A percentile compares a stretch with the other conserved stretches of the same genome.
Evolutionary conservation across 2,329 filamentous ascomycete genomes (phyloP).

Genomic region (Didymella glomerata): DNA sequence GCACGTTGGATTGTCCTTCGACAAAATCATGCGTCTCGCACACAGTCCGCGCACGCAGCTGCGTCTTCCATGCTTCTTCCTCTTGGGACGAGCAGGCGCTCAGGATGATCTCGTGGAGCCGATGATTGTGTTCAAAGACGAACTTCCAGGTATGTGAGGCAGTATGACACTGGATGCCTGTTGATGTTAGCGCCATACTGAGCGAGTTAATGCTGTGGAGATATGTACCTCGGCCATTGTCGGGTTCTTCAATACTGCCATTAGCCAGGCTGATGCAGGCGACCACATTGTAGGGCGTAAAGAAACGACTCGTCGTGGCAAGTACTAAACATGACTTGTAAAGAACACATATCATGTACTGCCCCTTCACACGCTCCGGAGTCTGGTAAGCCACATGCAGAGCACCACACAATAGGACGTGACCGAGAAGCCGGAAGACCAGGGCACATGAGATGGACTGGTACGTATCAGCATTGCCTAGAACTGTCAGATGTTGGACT

Average conservation of each 20-base stretch:
- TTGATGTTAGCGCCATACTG: constrained; percentile 21
- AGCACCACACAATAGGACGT: constrained; percentile 81
- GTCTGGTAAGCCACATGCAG: constrained; percentile 85
- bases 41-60: constrained; percentile 65
- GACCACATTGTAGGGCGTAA: constrained; percentile 74
- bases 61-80: constrained; percentile 78
- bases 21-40: constrained; percentile 61
- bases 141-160: constrained; percentile 92
- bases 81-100: constrained; percentile 85
- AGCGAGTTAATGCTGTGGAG: background rate
- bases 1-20: constrained; percentile 57
- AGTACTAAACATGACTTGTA: constrained; percentile 83
- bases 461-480: constrained; percentile 9
- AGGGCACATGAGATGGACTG: constrained; percentile 44
- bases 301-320: constrained; percentile 70
- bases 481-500: constrained; percentile 1
- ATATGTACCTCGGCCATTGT: constrained; percentile 74
- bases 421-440: constrained; percentile 80
- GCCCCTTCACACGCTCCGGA: constrained; percentile 71
- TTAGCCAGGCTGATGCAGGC: constrained; percentile 75
- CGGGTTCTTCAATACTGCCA: constrained; percentile 72
- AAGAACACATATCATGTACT: constrained; percentile 86
- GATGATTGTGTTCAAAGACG: constrained; percentile 78
- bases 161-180: constrained; percentile 86
- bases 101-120: constrained; percentile 84